Conservation (phyloP, 192 early-diverging fungal genomes). For the Cetraspora pellucida region DNA sequence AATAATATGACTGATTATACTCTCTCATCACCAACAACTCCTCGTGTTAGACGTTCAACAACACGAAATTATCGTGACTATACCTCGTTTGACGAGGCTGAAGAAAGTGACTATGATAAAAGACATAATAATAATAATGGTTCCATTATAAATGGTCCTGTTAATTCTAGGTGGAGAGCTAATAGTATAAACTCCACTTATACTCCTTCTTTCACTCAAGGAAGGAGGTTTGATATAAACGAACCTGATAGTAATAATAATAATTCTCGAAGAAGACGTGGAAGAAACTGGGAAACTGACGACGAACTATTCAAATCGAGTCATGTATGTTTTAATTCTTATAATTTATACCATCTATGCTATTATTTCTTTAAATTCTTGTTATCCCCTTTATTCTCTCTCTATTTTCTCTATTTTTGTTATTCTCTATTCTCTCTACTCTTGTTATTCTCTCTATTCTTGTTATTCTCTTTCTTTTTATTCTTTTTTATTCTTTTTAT, state of each 20-base stretch:
- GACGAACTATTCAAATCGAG: slow-evolving; percentile 31
- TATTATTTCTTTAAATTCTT: too few relatives aligned
- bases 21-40: slow-evolving; percentile 3
- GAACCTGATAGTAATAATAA: background rate
- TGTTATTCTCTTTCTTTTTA: background rate
- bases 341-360: too few relatives aligned
- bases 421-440: background rate
- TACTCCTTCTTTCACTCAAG: background rate
- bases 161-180: background rate
- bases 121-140: background rate
- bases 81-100: slow-evolving; percentile 7
- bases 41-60: slow-evolving; percentile 4
- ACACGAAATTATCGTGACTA: slow-evolving; percentile 19
- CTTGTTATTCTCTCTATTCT: background rate
- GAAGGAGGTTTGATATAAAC: slow-evolving; percentile 15
- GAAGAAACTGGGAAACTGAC: slow-evolving; percentile 30
- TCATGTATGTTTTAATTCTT: background rate
- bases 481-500: background rate
- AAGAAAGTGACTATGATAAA: slow-evolving; percentile 21
- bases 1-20: too few relatives aligned
- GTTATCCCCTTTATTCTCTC: background rate
- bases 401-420: background rate
- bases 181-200: background rate
- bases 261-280: background rate
- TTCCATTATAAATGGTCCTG: too few relatives aligned